These are phyloP conservation scores for Pseudogymnoascus verrucosus DNA, from an alignment of 2,329 filamentous ascomycete species.

Conservation along the genomic window DNA sequence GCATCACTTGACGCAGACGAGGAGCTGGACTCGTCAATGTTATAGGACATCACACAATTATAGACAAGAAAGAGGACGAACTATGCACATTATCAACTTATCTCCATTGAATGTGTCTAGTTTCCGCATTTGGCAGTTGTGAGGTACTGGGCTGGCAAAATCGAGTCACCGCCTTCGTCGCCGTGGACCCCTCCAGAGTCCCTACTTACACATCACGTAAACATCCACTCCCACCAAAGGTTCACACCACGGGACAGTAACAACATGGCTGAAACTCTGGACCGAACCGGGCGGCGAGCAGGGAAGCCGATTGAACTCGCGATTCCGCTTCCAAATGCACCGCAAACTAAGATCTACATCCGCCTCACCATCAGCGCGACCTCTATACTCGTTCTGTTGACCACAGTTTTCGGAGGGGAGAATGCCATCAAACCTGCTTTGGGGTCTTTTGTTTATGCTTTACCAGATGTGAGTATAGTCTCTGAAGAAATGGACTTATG, in stretches of 20 bases:
- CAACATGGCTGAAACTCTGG: background rate
- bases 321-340: constrained; percentile 50
- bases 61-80: background rate
- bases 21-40: constrained; percentile 2
- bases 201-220: background rate
- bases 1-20: background rate
- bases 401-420: constrained; percentile 48
- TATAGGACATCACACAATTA: background rate
- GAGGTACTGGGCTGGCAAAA: background rate
- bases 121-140: background rate
- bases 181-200: constrained; percentile 1
- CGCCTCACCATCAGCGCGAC: constrained; percentile 51
- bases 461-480: constrained; percentile 65
- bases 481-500: background rate
- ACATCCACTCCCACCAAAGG: background rate
- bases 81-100: constrained; percentile 1
- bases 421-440: constrained; percentile 47
- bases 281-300: background rate
- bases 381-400: constrained; percentile 52
- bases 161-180: constrained; percentile 3
- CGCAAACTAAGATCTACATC: constrained; percentile 54
- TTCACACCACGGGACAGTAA: background rate
- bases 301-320: constrained; percentile 38
- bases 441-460: constrained; percentile 88
- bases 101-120: background rate